These are phyloP conservation scores for Chaetoceros tenuissimus DNA, from an alignment of 108 stramenopile species.

Conservation along the genomic window DNA sequence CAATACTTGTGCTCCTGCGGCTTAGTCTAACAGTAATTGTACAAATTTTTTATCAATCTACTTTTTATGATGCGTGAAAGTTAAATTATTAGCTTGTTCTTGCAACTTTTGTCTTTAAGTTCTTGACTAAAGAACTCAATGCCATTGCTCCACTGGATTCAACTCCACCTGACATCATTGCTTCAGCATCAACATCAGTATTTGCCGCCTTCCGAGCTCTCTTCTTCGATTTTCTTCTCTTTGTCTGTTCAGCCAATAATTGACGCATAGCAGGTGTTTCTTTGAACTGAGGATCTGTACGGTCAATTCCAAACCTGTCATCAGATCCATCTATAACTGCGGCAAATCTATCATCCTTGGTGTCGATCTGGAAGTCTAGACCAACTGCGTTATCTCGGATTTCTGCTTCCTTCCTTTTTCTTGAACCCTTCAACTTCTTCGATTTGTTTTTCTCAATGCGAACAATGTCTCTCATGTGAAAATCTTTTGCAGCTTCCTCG, in stretches of 20 bases:
- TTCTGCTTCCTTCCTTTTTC: constrained; percentile 74
- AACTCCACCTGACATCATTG: neutral
- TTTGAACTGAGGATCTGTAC: constrained; percentile 77
- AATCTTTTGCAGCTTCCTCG: constrained; percentile 64
- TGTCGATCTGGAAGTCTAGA: constrained; percentile 74
- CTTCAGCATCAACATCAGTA: neutral
- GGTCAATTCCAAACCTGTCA: constrained; percentile 88
- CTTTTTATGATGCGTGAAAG: too few relatives aligned
- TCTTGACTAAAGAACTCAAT: constrained; percentile 58
- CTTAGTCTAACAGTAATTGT: too few relatives aligned
- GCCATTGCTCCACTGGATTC: constrained; percentile 22
- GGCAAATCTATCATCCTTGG: constrained; percentile 76
- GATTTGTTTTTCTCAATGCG: constrained; percentile 68
- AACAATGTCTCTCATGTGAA: constrained; percentile 75
- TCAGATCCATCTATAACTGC: constrained; percentile 84
- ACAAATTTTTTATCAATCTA: too few relatives aligned
- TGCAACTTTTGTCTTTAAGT: constrained; percentile 39
- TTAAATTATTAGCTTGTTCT: too few relatives aligned
- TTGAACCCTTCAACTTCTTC: constrained; percentile 66
- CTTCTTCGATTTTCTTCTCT: constrained; percentile 64
- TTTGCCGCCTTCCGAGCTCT: constrained; percentile 13
- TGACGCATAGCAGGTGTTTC: constrained; percentile 86
- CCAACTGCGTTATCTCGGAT: constrained; percentile 63
- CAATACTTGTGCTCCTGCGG: too few relatives aligned
- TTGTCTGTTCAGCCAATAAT: constrained; percentile 72